Evolutionary conservation across 345 rosid species (phyloP), one percentile per base, ranked within the genome.

Genomic region (Punica granatum): DNA sequence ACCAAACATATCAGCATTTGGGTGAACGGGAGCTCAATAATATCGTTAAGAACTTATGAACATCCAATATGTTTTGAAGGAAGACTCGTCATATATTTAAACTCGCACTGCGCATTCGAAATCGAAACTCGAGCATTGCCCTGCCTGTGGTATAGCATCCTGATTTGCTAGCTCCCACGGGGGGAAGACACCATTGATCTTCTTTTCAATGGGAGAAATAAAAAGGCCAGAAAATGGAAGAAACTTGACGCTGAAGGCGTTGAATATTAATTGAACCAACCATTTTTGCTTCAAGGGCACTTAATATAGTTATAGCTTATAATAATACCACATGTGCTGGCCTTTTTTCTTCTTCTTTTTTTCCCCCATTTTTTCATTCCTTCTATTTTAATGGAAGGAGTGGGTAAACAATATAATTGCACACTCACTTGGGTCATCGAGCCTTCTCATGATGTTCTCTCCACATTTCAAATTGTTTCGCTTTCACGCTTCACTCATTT

Each of bases 271-370:
- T 26, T 21, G 60, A 26, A 56, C 60, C 34, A 18, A 56, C 60
- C 60, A 56, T 25, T 56, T 56, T 56, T 21, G 60, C 60, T 56
- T 56, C 32, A 56, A 56, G 26, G 60, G 60, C 60, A 56, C 33
- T 26, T 16, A 14, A 9, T 13, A 56, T 6, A 8, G 41, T 4
- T 37, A 37, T 4, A 5, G 11, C 5, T 37, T 4, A 37, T 37
- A 11, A 37, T 56, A 53, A 53, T n/a, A 53, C 19, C 25, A 3
- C 53, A 18, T 48, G 53, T 18, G 23, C 23, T 48, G n/a, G 1
- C 3, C 53, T 48, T 14, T 48, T 48, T 19, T n/a, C 23, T 46
- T 46, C 5, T n/a, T 5, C 18, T 46, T n/a, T 19, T 13, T 18
- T 56, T 56, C 5, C 41, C 41, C 5, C 11, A 37, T 11, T 37